Base-by-base conservation (phyloP, 441 rosid genomes). In the Brassica hybrid region DNA sequence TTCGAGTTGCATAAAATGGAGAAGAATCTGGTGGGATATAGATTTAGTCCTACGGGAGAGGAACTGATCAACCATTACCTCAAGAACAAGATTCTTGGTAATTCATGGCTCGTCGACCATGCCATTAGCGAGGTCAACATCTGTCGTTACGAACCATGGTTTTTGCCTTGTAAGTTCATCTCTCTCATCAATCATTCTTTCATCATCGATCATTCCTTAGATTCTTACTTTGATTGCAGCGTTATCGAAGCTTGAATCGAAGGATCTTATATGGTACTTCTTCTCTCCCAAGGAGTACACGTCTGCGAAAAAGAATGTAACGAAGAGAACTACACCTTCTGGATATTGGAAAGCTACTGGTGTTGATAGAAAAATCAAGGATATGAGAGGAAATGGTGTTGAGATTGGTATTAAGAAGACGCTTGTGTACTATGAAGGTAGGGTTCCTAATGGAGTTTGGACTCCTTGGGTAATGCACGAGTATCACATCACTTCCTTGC, bases 341-440 rank as follows among this genome's bases (percentile, higher is more conserved):
- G 82, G 82, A 5, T 79, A 0, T 10, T 79, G 82, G 82, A 79
- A 79, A 79, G 16, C 62, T 41, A 63, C 78, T 0, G 82, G 82
- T 3, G 18, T 3, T 2, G 78, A 79, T 74, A 66, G 82, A 2
- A 69, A 52, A 56, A 79, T 79, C 75, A 79, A 74, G 21, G 78
- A 64, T 38, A 79, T 45, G 38, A 63, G 52, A 78, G 59, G 77
- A 4, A 66, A 16, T 23, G 3, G 32, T 0, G 62, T 9, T 0
- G 75, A 63, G 71, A 79, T 79, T 2, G 82, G 82, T 14, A 11
- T 69, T 5, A 74, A 74, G 77, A 78, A 78, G 59, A 72, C 81
- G 9, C 74, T 78, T 61, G 77, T 67, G 0, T 78, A 60, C 13
- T n/a, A 78, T 52, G 17, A 72, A 58, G 73, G 77, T 13, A 72